phyloP scores from a whole-genome alignment of 2,329 filamentous ascomycete genomes.

The Trichoderma breve region DNA sequence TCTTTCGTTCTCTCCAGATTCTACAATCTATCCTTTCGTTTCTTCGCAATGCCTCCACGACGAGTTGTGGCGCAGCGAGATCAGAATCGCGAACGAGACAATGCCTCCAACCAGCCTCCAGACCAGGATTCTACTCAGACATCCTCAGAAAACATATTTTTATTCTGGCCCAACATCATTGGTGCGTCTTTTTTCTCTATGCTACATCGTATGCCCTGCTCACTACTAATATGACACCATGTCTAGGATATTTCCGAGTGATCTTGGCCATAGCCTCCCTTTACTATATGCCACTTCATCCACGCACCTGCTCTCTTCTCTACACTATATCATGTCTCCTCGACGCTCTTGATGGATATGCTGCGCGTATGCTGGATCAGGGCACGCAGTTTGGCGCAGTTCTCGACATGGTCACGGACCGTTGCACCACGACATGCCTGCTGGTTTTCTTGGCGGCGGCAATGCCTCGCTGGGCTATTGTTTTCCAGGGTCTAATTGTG shows the following conservation, averaged over 20 bases:
- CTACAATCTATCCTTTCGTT: not conserved
- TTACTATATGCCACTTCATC: slow-evolving; percentile 98
- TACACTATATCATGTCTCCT: slow-evolving; percentile 93
- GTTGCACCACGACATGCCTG: slow-evolving; percentile 90
- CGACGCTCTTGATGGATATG: slow-evolving; percentile 88
- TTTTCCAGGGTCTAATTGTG: slow-evolving; percentile 90
- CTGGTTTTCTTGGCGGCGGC: slow-evolving; percentile 90
- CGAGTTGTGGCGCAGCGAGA: not conserved
- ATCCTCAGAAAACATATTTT: slow-evolving; percentile 67
- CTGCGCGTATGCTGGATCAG: slow-evolving; percentile 73
- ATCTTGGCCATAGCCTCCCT: slow-evolving; percentile 81
- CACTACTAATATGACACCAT: not conserved
- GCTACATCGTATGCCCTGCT: not conserved
- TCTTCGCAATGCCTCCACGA: not conserved
- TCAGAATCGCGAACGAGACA: not conserved
- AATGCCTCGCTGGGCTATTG: slow-evolving; percentile 88
- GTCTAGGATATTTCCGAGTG: slow-evolving; percentile 70
- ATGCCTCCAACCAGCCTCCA: not conserved
- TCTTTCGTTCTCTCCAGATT: not conserved
- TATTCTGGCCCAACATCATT: slow-evolving; percentile 77
- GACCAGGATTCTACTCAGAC: not conserved
- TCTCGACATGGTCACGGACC: slow-evolving; percentile 96
- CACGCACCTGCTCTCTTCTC: slow-evolving; percentile 81
- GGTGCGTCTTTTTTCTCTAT: slow-evolving; percentile 44
- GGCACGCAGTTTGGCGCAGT: slow-evolving; percentile 93